Evolutionary conservation across 805 yeast species (phyloP).

Genomic region (Saccharomyces mikatae): DNA sequence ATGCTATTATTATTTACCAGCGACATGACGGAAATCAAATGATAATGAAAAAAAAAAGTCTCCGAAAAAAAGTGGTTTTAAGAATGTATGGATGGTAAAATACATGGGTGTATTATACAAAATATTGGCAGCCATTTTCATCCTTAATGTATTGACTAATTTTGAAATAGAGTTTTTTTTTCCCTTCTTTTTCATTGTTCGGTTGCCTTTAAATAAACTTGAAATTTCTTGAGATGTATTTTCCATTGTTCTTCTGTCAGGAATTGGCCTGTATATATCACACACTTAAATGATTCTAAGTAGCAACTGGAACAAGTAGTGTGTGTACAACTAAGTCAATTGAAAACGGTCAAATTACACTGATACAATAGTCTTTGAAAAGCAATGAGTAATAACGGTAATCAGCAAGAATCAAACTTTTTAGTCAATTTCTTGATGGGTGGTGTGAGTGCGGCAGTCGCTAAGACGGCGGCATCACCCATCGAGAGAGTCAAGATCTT

Average conservation of each 20-base stretch:
- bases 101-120: not conserved
- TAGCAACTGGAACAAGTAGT: not conserved
- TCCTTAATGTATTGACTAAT: not conserved
- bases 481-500: slow-evolving; percentile 84
- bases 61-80: not conserved
- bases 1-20: not conserved
- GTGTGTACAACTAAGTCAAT: not conserved
- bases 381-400: not conserved
- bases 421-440: slow-evolving; percentile 82
- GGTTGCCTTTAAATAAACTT: not conserved
- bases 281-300: not conserved
- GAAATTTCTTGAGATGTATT: not conserved
- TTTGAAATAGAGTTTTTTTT: not conserved
- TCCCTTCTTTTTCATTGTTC: not conserved
- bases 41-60: not conserved
- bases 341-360: not conserved
- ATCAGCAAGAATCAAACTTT: slow-evolving; percentile 36
- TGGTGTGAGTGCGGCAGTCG: slow-evolving; percentile 98
- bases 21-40: not conserved
- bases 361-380: not conserved
- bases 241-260: not conserved
- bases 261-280: not conserved
- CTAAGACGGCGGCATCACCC: slow-evolving; percentile 88
- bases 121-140: not conserved
- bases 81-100: not conserved